These are phyloP conservation scores for Eutrema salsugineum DNA, from an alignment of 441 rosid species.

Conservation along the genomic window DNA sequence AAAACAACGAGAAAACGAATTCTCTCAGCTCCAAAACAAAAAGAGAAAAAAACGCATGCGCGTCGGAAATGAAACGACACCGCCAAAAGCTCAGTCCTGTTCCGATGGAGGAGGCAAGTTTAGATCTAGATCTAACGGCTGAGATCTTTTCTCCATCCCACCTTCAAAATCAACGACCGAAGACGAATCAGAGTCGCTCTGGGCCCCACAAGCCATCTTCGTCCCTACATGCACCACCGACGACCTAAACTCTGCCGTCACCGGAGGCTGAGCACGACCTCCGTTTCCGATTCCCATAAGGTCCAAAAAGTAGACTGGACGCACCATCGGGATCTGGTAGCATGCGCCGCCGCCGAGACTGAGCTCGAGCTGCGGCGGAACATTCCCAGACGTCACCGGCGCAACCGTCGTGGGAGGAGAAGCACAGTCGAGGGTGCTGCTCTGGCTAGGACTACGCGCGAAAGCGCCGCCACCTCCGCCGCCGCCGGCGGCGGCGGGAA, in stretches of 20 bases:
- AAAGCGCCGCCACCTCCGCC: conserved; percentile 5
- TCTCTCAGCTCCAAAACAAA: conserved; percentile 12
- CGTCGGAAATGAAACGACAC: conserved; percentile 16
- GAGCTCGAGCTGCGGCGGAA: conserved; percentile 44
- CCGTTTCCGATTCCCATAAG: conserved; percentile 32
- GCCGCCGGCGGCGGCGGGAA: conserved; percentile 8
- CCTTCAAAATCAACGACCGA: conserved; percentile 55
- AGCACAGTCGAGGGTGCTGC: conserved; percentile 50
- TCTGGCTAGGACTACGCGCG: conserved; percentile 49
- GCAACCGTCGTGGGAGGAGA: conserved; percentile 34
- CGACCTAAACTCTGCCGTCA: conserved; percentile 27
- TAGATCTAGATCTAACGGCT: conserved; percentile 51
- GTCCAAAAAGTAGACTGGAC: conserved; percentile 43
- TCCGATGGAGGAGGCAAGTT: conserved; percentile 49
- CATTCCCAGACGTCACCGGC: conserved; percentile 23
- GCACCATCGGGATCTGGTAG: conserved; percentile 35
- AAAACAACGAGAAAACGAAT: conserved; percentile 13
- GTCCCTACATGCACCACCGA: conserved; percentile 16
- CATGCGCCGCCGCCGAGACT: conserved; percentile 41
- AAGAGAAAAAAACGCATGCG: conserved; percentile 23
- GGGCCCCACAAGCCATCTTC: conserved; percentile 33
- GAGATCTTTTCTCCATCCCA: conserved; percentile 25
- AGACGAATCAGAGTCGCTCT: conserved; percentile 70
- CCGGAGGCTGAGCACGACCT: not conserved
- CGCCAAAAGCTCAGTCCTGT: conserved; percentile 33